Base-by-base conservation (phyloP, 495 filamentous ascomycete species). In the Terfezia claveryi region DNA sequence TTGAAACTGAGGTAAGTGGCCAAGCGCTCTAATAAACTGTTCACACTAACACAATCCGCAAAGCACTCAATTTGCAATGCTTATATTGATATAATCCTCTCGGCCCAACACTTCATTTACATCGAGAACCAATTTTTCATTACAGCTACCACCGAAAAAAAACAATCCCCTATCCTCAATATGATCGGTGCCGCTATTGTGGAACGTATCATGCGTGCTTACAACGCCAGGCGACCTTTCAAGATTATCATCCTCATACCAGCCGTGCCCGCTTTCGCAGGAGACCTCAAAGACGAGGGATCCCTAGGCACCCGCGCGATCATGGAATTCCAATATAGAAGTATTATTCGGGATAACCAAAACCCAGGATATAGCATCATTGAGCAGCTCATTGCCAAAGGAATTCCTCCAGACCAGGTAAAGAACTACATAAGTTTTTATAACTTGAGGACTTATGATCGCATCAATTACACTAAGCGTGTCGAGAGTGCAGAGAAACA, bases 111-210 rank as follows among this genome's bases (percentile, higher is more conserved):
- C 66, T 94, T 85, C 60, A 68, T 95, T 38, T 95, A 94, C 68
- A 94, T 95, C 16, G 88, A 95, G 69, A 95, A 95, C 61, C 88
- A 95, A 66, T 95, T 95, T 74, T 95, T 95, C 72, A 95, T 95
- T 70, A 94, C 88, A 0, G 85, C 87, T 3, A 92, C 87, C 0
- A 74, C 73, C 14, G 74, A 83, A 49, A 46, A 46, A 20, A 67
- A 76, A 36, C 88, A 93, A 67, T 76, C 73, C 54, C 88, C 88
- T 0, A 81, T 96, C 11, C 73, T 76, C 61, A 96, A 96, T 67
- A 81, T 81, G 68, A 85, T 96, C 53, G 88, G 89, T 41, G 80
- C 77, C 27, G 82, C 85, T 8, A 89, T 96, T 54, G 85, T 92
- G 4, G 83, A 92, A 62, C 81, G 88, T 16, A 87, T 94, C 59